Conservation (phyloP, 2,329 filamentous ascomycete species). For the Onygenales sp. region DNA sequence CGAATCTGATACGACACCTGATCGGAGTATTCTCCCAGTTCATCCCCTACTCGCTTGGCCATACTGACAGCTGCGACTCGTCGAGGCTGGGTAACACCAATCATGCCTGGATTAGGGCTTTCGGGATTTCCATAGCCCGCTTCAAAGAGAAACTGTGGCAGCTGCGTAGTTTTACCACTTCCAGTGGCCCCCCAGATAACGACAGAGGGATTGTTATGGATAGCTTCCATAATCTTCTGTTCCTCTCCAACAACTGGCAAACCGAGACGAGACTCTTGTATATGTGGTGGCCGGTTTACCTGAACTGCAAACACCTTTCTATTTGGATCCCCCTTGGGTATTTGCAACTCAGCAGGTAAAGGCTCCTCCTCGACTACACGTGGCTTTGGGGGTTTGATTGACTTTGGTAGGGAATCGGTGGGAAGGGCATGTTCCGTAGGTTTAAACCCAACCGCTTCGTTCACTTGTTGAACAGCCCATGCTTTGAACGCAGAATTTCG, state of each 20-base stretch:
- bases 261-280: conserved; percentile 68
- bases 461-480: conserved; percentile 82
- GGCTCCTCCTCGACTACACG: conserved; percentile 31
- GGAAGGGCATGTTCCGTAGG: conserved; percentile 32
- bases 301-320: conserved; percentile 69
- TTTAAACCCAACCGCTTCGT: conserved; percentile 66
- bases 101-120: conserved; percentile 78
- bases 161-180: conserved; percentile 94
- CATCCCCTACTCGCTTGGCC: conserved; percentile 81
- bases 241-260: conserved; percentile 91
- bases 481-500: conserved; percentile 70
- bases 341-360: conserved; percentile 28
- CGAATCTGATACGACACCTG: conserved; percentile 88
- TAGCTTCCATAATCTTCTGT: conserved; percentile 95
- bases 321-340: conserved; percentile 34
- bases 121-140: conserved; percentile 74
- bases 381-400: conserved; percentile 22
- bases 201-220: conserved; percentile 82
- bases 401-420: conserved; percentile 21
- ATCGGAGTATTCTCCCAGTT: conserved; percentile 67
- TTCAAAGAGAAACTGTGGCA: conserved; percentile 93
- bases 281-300: conserved; percentile 59
- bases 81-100: conserved; percentile 88
- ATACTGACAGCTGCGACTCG: conserved; percentile 95
- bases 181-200: conserved; percentile 92